Base-by-base conservation (phyloP, 108 stramenopile species). In the Schizochytrium sp. region DNA sequence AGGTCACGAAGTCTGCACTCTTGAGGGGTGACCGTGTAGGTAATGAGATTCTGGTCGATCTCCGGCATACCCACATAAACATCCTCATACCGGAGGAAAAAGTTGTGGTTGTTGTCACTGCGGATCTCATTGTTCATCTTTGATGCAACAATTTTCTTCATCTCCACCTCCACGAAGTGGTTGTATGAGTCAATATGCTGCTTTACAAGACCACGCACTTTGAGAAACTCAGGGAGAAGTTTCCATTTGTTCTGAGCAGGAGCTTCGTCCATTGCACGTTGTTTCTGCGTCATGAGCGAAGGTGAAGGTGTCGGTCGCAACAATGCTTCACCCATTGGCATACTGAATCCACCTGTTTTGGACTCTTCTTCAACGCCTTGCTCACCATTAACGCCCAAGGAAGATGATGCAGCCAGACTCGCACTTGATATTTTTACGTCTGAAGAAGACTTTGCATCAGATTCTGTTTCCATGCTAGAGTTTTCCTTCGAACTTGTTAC, bases 151-250 rank as follows among this genome's bases (percentile, higher is more conserved):
- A 99, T 88, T 91, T 99, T 98, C 89, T 98, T 97, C 97, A 99
- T 97, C 46, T 97, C 96, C 89, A 98, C 97, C 93, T 97, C 96
- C 88, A 99, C 96, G 92, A 99, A 99, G 90, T 96, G 96, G 90
- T 99, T 98, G 92, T 98, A 99, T 7, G 97, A 98, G 90, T 99
- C 99, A 57, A 99, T 93, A 90, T 99, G 99, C 93, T 99, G 99
- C 50, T 97, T 94, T 41, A 99, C 99, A 28, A 99, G 94, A 12
- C 99, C 99, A 92, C 98, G 99, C 91, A 98, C 98, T 89, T 97
- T 98, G 90, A 99, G 99, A 89, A 98, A 99, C 60, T 97, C 95
- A 44, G 95, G 61, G 3, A 88, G 55, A 38, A 89, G 76, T 3
- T 83, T 83, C 76, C 76, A 83, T 53, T 83, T 83, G 50, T 83